Conservation (phyloP, 1,284 basidiomycete genomes). For the Thecaphora thlaspeos region DNA sequence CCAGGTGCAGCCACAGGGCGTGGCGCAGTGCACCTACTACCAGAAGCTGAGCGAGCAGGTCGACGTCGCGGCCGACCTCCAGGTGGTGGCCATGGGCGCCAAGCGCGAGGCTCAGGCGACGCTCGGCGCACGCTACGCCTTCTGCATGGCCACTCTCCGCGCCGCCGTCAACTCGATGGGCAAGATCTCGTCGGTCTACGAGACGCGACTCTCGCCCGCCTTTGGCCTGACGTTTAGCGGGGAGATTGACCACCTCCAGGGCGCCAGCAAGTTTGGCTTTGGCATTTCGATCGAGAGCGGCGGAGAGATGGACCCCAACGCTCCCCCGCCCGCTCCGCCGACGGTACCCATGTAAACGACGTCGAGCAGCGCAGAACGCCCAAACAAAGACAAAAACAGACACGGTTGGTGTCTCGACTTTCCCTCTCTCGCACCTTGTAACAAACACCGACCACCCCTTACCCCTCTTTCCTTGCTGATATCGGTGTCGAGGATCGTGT, state of each 20-base stretch:
- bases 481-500: too few relatives aligned
- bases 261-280: constrained; percentile 86
- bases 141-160: constrained; percentile 74
- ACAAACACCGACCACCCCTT: too few relatives aligned
- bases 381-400: too few relatives aligned
- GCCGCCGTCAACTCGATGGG: constrained; percentile 52
- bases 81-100: constrained; percentile 68
- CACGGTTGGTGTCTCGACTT: too few relatives aligned
- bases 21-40: constrained; percentile 92
- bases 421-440: too few relatives aligned
- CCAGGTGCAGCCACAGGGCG: constrained; percentile 76
- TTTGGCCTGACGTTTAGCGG: constrained; percentile 93
- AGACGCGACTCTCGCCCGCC: constrained; percentile 91
- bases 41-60: constrained; percentile 93
- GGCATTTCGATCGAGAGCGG: constrained; percentile 86
- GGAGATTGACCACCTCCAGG: constrained; percentile 96
- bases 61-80: constrained; percentile 95
- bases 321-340: constrained; percentile 49
- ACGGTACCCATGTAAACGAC: constrained; percentile 56
- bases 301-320: constrained; percentile 51
- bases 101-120: constrained; percentile 84
- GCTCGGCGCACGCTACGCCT: constrained; percentile 92
- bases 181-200: constrained; percentile 89
- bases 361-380: too few relatives aligned
- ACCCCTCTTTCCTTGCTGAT: too few relatives aligned